Evolutionary conservation across 208 protist species (phyloP), one percentile per base, ranked within the genome.

Genomic region (Naegleria fowleri): DNA sequence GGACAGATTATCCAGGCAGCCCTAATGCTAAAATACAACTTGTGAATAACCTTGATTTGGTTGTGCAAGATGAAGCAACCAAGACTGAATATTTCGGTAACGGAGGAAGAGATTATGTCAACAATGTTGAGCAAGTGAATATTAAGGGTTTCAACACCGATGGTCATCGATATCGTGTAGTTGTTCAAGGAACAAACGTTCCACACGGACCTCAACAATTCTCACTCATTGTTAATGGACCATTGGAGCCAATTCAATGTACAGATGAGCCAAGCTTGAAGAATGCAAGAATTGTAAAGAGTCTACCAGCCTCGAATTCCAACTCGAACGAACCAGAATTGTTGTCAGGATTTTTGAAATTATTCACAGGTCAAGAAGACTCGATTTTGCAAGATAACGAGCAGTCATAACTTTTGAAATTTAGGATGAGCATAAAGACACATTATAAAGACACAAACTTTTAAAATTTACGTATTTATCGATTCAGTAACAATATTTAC

Each of bases 1-100:
- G 97, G 96, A 97, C 94, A 25, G 97, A 98, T 91, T 86, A 92
- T 4, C 93, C 93, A 36, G 91, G 90, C 36, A 93, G 95, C 19
- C 94, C 33, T 33, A 41, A 7, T 36, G 86, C 86, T 7, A 67
- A 15, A 38, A 39, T 40, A 40, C n/a, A 33, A 22, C 15, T 89
- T 0, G 86, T 89, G 9, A 89, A 89, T 22, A 67, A 89, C 25
- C 48, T 89, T 43, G 86, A 89, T 40, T 67, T 89, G 29, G 48
- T 75, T 75, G n/a, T 86, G 25, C 15, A 51, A 15, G n/a, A 13
- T 75, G 19, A 29, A 25, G 39, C 29, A 25, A 40, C 13, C 43
- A 11, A 40, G n/a, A 4, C 36, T 25, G 41, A 39, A 41, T n/a
- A 36, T n/a, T 39, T 25, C 43, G 38, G 36, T 25, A 40, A 36